A percentile compares a stretch with the other conserved stretches of the same genome.
These are phyloP conservation scores for Eucalyptus cloeziana DNA, from an alignment of 345 rosid genomes.

Conservation along the genomic window DNA sequence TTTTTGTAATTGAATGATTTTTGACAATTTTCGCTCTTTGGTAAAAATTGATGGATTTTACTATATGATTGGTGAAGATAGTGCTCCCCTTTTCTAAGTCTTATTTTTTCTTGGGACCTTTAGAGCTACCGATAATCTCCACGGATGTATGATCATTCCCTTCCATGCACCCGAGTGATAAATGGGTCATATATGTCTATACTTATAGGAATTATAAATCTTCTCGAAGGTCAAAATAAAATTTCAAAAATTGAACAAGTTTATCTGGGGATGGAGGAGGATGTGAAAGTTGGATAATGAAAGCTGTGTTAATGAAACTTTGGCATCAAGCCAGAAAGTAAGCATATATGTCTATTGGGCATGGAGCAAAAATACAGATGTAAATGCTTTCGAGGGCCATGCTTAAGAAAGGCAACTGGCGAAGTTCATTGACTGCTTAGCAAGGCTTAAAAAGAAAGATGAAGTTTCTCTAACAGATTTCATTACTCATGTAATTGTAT, in stretches of 20 bases:
- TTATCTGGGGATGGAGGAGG: not conserved
- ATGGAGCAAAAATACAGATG: not conserved
- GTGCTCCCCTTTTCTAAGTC: not conserved
- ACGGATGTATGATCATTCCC: not conserved
- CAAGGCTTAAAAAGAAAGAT: not conserved
- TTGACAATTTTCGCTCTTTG: not conserved
- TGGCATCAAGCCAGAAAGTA: not conserved
- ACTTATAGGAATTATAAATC: not conserved
- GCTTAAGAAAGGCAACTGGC: not conserved
- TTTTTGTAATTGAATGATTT: not conserved
- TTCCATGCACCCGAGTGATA: not conserved
- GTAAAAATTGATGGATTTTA: not conserved
- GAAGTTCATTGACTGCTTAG: not conserved
- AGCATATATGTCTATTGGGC: not conserved
- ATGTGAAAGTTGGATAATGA: not conserved
- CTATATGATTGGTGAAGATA: not conserved
- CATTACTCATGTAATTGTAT: not conserved
- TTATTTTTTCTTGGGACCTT: not conserved
- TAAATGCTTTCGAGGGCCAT: not conserved
- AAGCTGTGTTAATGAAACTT: not conserved
- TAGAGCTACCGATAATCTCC: not conserved
- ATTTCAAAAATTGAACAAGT: not conserved
- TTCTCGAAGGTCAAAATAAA: not conserved
- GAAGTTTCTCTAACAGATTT: not conserved
- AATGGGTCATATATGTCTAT: not conserved